These are phyloP conservation scores for Mucor sp. DNA, from an alignment of 371 early-diverging fungal species.

Conservation along the genomic window DNA sequence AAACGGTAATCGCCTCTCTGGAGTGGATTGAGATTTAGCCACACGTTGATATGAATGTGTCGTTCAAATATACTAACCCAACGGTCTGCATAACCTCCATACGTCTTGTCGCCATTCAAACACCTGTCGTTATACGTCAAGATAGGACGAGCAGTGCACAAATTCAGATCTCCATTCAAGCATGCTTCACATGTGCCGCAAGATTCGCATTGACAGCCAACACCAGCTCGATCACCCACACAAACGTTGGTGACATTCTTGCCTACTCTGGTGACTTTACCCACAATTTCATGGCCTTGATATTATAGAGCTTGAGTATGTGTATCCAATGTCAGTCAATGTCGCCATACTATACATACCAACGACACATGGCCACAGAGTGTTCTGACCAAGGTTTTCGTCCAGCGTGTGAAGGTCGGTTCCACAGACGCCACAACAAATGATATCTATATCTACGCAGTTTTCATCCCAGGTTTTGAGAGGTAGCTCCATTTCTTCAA, in stretches of 20 bases:
- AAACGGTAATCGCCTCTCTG: constrained; percentile 53
- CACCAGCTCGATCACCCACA: constrained; percentile 72
- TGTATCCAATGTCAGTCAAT: background rate
- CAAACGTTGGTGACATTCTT: constrained; percentile 41
- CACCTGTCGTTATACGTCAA: constrained; percentile 47
- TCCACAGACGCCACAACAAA: constrained; percentile 58
- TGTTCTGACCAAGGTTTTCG: constrained; percentile 50
- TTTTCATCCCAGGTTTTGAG: constrained; percentile 43
- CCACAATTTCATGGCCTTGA: constrained; percentile 55
- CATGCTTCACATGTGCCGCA: constrained; percentile 40
- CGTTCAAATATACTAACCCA: constrained; percentile 20
- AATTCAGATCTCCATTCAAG: constrained; percentile 27
- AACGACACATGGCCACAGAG: constrained; percentile 53
- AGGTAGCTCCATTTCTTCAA: constrained; percentile 13
- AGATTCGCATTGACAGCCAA: constrained; percentile 56
- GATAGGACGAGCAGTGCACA: constrained; percentile 18
- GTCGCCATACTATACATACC: constrained; percentile 23
- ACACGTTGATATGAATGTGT: background rate
- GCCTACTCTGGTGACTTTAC: constrained; percentile 50
- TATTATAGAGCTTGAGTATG: background rate
- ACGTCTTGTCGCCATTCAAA: constrained; percentile 53
- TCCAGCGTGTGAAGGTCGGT: constrained; percentile 59
- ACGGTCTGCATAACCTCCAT: constrained; percentile 71
- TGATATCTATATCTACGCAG: constrained; percentile 55
- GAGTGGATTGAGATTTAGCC: constrained; percentile 32